Conservation (phyloP, 2,329 filamentous ascomycete genomes). For the Diaporthe ampelina region DNA sequence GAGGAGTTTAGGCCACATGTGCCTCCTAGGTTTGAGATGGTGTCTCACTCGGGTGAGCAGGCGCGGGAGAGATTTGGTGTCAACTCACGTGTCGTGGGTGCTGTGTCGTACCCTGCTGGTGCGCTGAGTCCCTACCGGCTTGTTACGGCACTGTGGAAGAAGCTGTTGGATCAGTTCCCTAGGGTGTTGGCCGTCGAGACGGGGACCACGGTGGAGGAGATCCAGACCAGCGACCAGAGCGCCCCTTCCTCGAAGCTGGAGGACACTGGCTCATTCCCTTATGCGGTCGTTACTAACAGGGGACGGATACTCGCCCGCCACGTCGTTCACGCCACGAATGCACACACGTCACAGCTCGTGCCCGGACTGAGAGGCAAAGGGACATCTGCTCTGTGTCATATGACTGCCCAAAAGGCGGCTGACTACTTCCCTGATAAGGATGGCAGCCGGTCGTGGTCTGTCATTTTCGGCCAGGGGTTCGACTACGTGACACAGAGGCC, state of each 20-base stretch:
- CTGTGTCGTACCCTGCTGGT: conserved; percentile 60
- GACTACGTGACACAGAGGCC: conserved; percentile 68
- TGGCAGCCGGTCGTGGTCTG: conserved; percentile 62
- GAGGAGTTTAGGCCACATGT: conserved; percentile 52
- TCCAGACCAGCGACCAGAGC: conserved; percentile 42
- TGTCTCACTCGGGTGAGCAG: conserved; percentile 52
- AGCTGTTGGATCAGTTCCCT: conserved; percentile 53
- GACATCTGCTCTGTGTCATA: conserved; percentile 61
- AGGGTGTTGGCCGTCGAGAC: conserved; percentile 55
- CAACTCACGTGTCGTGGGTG: conserved; percentile 55
- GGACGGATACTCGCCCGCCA: conserved; percentile 62
- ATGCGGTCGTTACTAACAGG: conserved; percentile 59
- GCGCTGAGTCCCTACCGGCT: conserved; percentile 67
- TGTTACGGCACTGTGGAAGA: conserved; percentile 60
- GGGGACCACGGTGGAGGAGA: conserved; percentile 53
- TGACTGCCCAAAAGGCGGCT: conserved; percentile 64
- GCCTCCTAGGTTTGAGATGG: conserved; percentile 44
- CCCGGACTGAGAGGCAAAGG: conserved; percentile 62
- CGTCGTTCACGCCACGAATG: conserved; percentile 72
- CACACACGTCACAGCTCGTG: conserved; percentile 64
- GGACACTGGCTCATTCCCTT: conserved; percentile 47
- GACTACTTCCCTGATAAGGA: conserved; percentile 49
- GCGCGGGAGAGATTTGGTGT: conserved; percentile 54
- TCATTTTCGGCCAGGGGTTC: conserved; percentile 61
- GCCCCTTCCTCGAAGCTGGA: background rate